Percentiles rank a stretch among this genome's conserved stretches.
Conservation (phyloP, 2,329 filamentous ascomycete species). For the Beauveria asiatica region DNA sequence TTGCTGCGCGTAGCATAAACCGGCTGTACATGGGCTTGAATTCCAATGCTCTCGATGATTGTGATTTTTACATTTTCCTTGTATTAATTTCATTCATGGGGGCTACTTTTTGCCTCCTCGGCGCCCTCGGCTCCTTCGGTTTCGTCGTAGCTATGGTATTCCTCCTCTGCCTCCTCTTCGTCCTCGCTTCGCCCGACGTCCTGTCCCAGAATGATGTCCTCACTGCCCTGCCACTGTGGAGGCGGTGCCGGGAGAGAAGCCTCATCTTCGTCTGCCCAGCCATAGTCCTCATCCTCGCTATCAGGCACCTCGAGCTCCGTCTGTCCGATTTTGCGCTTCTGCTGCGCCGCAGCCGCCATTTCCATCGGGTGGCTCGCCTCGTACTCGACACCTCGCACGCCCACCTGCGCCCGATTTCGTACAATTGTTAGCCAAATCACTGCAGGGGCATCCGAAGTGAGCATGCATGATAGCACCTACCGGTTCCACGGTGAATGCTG, state of each 20-base stretch:
- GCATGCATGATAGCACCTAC: slow-evolving; percentile 27
- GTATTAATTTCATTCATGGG: slow-evolving; percentile 7
- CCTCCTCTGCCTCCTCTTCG: slow-evolving; percentile 21
- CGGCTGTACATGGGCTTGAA: background rate
- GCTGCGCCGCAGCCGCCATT: slow-evolving; percentile 29
- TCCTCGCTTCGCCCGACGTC: slow-evolving; percentile 33
- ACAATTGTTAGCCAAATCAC: slow-evolving; percentile 6
- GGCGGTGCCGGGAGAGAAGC: slow-evolving; percentile 49
- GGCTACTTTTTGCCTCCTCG: slow-evolving; percentile 8
- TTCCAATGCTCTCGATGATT: background rate
- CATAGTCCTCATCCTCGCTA: slow-evolving; percentile 60
- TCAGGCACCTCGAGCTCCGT: slow-evolving; percentile 52
- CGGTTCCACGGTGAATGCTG: slow-evolving; percentile 40
- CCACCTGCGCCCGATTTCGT: slow-evolving; percentile 29
- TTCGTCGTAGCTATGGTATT: slow-evolving; percentile 16
- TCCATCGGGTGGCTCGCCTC: slow-evolving; percentile 28
- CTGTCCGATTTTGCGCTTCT: slow-evolving; percentile 56
- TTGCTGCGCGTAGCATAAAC: background rate
- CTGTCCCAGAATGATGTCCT: slow-evolving; percentile 50
- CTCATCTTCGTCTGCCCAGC: slow-evolving; percentile 61
- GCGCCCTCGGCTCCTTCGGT: slow-evolving; percentile 13
- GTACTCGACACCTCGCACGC: slow-evolving; percentile 33
- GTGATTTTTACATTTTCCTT: background rate
- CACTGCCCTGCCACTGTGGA: slow-evolving; percentile 61
- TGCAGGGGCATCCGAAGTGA: background rate